These are phyloP conservation scores for Voacanga thouarsii DNA, from an alignment of 257 asterid species.

Conservation along the genomic window DNA sequence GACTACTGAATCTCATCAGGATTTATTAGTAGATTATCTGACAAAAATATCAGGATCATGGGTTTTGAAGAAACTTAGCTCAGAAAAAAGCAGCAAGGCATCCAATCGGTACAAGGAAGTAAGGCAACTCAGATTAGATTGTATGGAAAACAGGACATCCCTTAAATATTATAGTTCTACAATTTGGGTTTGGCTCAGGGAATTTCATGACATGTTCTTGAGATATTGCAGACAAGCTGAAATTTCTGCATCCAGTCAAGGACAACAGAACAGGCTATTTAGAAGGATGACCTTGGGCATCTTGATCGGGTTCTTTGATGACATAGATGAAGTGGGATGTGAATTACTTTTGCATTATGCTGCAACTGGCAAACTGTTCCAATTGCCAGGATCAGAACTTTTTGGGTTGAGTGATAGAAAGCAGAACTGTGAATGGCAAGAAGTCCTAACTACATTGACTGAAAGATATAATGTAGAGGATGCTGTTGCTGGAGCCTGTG, in stretches of 20 bases:
- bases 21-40: constrained; percentile 40
- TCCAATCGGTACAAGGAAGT: constrained; percentile 28
- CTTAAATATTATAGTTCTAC: constrained; percentile 27
- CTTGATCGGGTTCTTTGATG: constrained; percentile 40
- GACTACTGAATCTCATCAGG: constrained; percentile 35
- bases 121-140: constrained; percentile 23
- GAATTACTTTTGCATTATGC: constrained; percentile 67
- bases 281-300: constrained; percentile 64
- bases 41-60: constrained; percentile 41
- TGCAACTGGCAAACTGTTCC: constrained; percentile 49
- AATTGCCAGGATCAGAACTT: constrained; percentile 27
- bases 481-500: constrained; percentile 59
- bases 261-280: constrained; percentile 36
- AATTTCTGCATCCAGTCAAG: constrained; percentile 27
- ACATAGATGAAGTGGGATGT: constrained; percentile 42
- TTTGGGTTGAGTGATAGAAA: constrained; percentile 33
- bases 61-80: constrained; percentile 32
- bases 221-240: constrained; percentile 21
- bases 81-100: constrained; percentile 26
- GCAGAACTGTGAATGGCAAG: constrained; percentile 24
- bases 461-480: constrained; percentile 42
- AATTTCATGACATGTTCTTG: constrained; percentile 37
- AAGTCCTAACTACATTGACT: constrained; percentile 26
- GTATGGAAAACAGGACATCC: constrained; percentile 22
- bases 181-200: constrained; percentile 52